Base-by-base conservation (phyloP, 768 basidiomycete species). In the Mycena rosella region DNA sequence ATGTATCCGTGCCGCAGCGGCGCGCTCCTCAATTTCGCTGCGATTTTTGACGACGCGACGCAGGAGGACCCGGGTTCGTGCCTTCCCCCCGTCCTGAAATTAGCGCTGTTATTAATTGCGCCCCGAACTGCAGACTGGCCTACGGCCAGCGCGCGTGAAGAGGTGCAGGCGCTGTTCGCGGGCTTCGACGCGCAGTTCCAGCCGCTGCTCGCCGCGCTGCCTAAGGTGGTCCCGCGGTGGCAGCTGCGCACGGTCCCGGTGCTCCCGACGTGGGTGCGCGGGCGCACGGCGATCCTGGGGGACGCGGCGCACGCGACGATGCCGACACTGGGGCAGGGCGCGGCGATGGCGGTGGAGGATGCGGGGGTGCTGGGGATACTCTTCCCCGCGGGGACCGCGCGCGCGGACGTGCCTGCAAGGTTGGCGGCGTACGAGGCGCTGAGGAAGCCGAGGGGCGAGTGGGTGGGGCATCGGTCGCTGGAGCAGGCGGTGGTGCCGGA, bases 231-330 rank as follows among this genome's bases (percentile, higher is more conserved):
- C 0, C 34, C 34, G 26, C 36, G 38, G n/a, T 62, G 60, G 60
- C 32, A 62, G 36, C 18, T 62, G 49, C 60, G 49, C n/a, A 34
- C 36, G n/a, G 24, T 62, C 13, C 60, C 60, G 2, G 48, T 13
- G 5, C 26, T 62, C 14, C 47, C 60, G 36, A 62, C 60, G 26
- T 62, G 60, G 60, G 40, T 29, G 3, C 60, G 60, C 22, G 60
- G 60, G n/a, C 49, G 60, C 11, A 38, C 58, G 3, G 56, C 49
- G 24, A 14, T 60, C 29, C 14, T 58, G 7, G 59, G 61, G 10
- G 60, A 61, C 32, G 66, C 51, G 6, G 70, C 73, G 30, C 74
- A 76, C 54, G 74, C 70, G 14, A 76, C 75, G 71, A 65, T 63
- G n/a, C 72, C 74, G 73, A 61, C 38, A 47, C 58, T 53, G n/a